A percentile compares a stretch with the other conserved stretches of the same genome.
phyloP scores from a whole-genome alignment of 352 stramenopile genomes.

The Pythium phragmiticola region DNA sequence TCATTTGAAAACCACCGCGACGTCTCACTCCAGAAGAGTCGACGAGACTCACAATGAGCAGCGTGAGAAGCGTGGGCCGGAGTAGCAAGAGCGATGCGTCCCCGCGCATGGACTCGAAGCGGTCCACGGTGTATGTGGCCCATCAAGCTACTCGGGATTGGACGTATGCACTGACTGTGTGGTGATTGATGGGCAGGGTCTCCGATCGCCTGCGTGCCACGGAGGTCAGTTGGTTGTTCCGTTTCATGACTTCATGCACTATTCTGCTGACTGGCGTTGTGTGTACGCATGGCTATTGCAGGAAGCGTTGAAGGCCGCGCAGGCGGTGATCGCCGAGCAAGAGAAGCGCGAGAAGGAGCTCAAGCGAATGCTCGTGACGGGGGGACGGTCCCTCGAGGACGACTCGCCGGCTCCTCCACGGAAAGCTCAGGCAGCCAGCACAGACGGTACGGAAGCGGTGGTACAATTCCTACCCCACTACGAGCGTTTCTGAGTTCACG shows the following conservation, averaged over 20 bases:
- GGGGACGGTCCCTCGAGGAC: conserved; percentile 34
- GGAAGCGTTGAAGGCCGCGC: conserved; percentile 50
- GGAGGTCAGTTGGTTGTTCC: background rate
- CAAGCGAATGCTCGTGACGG: conserved; percentile 43
- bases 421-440: background rate
- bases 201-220: background rate
- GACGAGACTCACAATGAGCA: background rate
- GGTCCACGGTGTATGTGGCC: background rate
- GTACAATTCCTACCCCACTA: background rate
- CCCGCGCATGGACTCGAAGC: background rate
- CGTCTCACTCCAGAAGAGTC: background rate
- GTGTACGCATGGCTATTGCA: conserved; percentile 8
- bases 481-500: background rate
- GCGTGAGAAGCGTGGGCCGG: background rate
- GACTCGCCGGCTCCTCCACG: conserved; percentile 6
- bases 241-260: background rate
- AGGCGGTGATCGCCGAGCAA: conserved; percentile 59
- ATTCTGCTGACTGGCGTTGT: background rate
- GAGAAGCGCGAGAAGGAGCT: conserved; percentile 64
- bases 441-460: conserved; percentile 1
- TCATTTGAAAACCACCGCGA: background rate
- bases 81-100: background rate
- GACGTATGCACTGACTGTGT: background rate
- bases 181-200: background rate
- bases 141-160: background rate